A percentile compares a stretch with the other conserved stretches of the same genome.
phyloP scores from a whole-genome alignment of 495 filamentous ascomycete species.

The Oidiodendron maius region DNA sequence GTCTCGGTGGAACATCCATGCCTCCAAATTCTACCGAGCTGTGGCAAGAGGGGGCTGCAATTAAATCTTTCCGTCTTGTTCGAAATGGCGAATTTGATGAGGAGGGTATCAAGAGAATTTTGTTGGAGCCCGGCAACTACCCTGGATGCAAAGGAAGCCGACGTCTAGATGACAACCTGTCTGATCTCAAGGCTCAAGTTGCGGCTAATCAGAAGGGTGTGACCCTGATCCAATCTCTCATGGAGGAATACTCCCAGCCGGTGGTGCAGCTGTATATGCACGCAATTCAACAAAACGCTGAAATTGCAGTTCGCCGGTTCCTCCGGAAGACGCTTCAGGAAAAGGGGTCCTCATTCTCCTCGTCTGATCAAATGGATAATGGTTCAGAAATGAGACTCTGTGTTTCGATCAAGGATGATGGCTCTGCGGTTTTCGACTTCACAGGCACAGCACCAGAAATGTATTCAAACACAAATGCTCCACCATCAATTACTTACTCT shows the following conservation, averaged over 20 bases:
- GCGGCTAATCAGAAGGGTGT: constrained; percentile 29
- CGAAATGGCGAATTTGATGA: constrained; percentile 26
- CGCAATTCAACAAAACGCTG: constrained; percentile 27
- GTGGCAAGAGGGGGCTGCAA: constrained; percentile 29
- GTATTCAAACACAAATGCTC: constrained; percentile 15
- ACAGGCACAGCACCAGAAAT: constrained; percentile 28
- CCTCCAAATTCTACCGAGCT: constrained; percentile 25
- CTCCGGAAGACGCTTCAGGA: constrained; percentile 14
- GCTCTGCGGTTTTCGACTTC: constrained; percentile 28
- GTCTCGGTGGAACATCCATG: constrained; percentile 23
- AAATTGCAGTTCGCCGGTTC: constrained; percentile 22
- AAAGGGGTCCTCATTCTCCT: constrained; percentile 12
- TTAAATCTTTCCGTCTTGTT: constrained; percentile 25
- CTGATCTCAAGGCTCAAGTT: constrained; percentile 28
- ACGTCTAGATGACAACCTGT: constrained; percentile 26
- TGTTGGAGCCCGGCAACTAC: constrained; percentile 28
- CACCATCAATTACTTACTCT: constrained; percentile 19
- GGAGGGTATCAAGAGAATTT: constrained; percentile 23
- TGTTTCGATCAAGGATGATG: constrained; percentile 24
- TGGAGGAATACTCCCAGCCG: constrained; percentile 20
- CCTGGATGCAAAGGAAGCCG: constrained; percentile 25
- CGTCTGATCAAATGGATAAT: constrained; percentile 28
- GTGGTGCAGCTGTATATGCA: constrained; percentile 20
- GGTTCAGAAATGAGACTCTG: constrained; percentile 26
- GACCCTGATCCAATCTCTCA: constrained; percentile 22